A percentile compares a stretch with the other conserved stretches of the same genome.
Conservation (phyloP, 2,329 filamentous ascomycete genomes). For the Colletotrichum echinochloae region DNA sequence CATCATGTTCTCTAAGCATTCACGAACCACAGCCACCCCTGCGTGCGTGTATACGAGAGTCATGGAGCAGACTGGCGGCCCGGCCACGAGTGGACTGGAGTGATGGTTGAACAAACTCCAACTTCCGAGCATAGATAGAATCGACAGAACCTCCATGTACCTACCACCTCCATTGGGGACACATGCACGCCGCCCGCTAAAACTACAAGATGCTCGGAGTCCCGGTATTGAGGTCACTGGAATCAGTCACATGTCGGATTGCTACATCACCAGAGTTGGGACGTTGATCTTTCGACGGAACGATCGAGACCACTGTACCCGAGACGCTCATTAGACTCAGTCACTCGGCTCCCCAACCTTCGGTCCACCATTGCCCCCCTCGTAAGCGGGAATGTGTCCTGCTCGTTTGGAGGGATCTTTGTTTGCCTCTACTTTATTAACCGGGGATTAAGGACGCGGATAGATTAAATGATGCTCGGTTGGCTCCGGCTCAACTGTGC, state of each 20-base stretch:
- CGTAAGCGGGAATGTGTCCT: slow-evolving; percentile 22
- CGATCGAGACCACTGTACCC: slow-evolving; percentile 17
- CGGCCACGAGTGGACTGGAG: too few relatives aligned
- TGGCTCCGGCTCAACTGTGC: not conserved
- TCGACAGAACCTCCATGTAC: not conserved
- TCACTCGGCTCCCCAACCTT: slow-evolving; percentile 8
- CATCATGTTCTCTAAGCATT: not conserved
- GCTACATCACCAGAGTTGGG: not conserved
- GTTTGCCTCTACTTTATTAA: slow-evolving; percentile 8
- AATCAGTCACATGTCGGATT: not conserved
- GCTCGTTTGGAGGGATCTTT: slow-evolving; percentile 23
- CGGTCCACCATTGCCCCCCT: slow-evolving; percentile 34
- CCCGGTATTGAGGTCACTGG: not conserved
- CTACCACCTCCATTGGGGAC: slow-evolving; percentile 5
- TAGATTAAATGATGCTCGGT: not conserved
- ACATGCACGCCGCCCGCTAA: slow-evolving; percentile 10
- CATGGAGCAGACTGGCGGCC: not conserved
- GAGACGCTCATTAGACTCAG: slow-evolving; percentile 31
- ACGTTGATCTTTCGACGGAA: not conserved
- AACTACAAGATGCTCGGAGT: not conserved
- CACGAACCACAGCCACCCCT: not conserved
- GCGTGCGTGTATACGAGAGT: not conserved
- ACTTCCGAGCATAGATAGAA: too few relatives aligned
- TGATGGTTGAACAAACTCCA: not conserved
- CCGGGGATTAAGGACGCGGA: not conserved